These are phyloP conservation scores for Globisporangium iwayamae DNA, from an alignment of 352 stramenopile genomes.

Conservation along the genomic window DNA sequence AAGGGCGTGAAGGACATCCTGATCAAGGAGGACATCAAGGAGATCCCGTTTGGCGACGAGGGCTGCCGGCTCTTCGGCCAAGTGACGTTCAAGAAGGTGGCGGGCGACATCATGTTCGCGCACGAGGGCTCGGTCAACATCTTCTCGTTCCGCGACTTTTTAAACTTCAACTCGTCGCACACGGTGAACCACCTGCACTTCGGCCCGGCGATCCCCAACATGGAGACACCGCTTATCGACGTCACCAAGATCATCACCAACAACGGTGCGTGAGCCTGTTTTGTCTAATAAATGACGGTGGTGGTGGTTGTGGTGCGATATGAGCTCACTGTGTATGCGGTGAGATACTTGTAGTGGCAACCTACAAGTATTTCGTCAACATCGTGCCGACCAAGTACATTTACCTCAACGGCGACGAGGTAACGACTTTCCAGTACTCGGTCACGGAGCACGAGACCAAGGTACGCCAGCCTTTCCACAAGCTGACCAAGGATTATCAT, in stretches of 20 bases:
- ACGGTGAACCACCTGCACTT: constrained; percentile 77
- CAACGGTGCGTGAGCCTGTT: constrained; percentile 44
- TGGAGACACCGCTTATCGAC: constrained; percentile 84
- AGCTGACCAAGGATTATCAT: neutral
- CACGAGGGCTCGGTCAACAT: constrained; percentile 83
- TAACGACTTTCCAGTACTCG: constrained; percentile 86
- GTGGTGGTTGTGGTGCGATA: too few species aligned
- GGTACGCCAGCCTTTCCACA: constrained; percentile 5
- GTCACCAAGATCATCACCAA: constrained; percentile 79
- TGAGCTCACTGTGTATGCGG: too few species aligned
- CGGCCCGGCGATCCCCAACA: constrained; percentile 73
- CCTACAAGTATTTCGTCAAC: constrained; percentile 89
- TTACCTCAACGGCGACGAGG: constrained; percentile 61
- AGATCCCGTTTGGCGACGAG: constrained; percentile 58
- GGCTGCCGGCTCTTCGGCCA: constrained; percentile 72
- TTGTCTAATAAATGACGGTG: neutral
- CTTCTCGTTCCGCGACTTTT: constrained; percentile 85
- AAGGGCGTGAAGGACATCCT: constrained; percentile 86
- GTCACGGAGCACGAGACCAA: constrained; percentile 79
- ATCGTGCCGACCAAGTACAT: constrained; percentile 84
- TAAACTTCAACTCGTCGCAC: constrained; percentile 89
- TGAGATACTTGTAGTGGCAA: constrained; percentile 43
- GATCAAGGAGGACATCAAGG: constrained; percentile 55
- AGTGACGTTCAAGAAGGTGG: constrained; percentile 78
- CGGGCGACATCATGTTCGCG: constrained; percentile 81